These are phyloP conservation scores for Lathyrus tuberosus DNA, from an alignment of 306 rosid genomes.

Conservation along the genomic window DNA sequence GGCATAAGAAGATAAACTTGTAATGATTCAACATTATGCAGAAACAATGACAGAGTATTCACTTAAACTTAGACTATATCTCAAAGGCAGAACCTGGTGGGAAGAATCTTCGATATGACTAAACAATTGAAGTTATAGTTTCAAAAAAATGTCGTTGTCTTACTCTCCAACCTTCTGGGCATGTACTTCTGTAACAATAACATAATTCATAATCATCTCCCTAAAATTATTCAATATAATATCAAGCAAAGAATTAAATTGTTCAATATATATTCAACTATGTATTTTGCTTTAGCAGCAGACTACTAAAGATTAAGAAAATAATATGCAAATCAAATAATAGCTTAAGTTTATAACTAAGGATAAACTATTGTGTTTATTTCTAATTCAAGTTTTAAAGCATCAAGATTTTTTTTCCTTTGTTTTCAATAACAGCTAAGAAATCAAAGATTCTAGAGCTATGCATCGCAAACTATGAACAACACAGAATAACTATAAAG, in stretches of 20 bases:
- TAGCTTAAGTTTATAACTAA: constrained; percentile 26
- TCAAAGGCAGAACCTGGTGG: constrained; percentile 89
- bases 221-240: constrained; percentile 19
- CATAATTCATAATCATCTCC: constrained; percentile 39
- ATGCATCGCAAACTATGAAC: constrained; percentile 20
- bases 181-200: constrained; percentile 72
- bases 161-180: constrained; percentile 99
- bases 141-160: constrained; percentile 92
- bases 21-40: constrained; percentile 31
- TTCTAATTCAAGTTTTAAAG: constrained; percentile 27
- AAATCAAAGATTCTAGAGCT: constrained; percentile 31
- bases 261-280: constrained; percentile 7
- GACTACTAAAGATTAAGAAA: constrained; percentile 28
- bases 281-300: constrained; percentile 33
- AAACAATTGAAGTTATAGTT: constrained; percentile 89
- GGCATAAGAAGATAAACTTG: constrained; percentile 31
- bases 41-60: constrained; percentile 46
- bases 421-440: constrained; percentile 26
- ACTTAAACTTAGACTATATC: constrained; percentile 98
- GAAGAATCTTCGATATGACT: constrained; percentile 93
- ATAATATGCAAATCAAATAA: constrained; percentile 22
- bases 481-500: constrained; percentile 27
- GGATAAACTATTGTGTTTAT: not conserved
- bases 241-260: constrained; percentile 17
- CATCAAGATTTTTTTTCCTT: constrained; percentile 7